Evolutionary conservation across 2,329 filamentous ascomycete genomes (phyloP).

Genomic region (Didymella exigua): DNA sequence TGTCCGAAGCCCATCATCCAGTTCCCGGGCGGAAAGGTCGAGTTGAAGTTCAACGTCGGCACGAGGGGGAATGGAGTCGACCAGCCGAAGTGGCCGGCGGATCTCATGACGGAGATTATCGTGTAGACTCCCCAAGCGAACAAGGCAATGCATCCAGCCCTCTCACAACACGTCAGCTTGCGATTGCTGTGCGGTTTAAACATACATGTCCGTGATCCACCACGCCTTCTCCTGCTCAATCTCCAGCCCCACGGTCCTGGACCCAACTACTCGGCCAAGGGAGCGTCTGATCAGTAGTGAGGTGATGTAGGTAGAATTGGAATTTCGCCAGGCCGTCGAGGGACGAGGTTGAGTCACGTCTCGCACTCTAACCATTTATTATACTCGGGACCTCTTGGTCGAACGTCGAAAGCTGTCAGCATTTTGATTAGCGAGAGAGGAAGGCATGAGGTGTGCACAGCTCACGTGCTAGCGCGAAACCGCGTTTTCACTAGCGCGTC

Average conservation of each 20-base stretch:
- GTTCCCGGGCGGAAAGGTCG: conserved; percentile 37
- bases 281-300: no score
- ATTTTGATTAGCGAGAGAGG: neutral
- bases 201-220: conserved; percentile 10
- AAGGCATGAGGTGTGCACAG: neutral
- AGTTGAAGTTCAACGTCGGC: conserved; percentile 56
- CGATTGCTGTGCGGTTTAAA: neutral
- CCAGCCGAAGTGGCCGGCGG: conserved; percentile 54
- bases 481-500: conserved; percentile 1
- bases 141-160: neutral
- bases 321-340: no score
- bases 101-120: conserved; percentile 51
- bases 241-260: conserved; percentile 32
- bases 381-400: neutral
- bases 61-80: conserved; percentile 59
- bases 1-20: conserved; percentile 54
- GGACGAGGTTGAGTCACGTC: neutral
- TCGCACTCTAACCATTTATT: neutral
- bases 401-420: neutral
- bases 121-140: conserved; percentile 1
- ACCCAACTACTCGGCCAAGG: no score
- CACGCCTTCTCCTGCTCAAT: conserved; percentile 26
- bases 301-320: no score
- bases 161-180: no score
- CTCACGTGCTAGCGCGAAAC: conserved; percentile 5